Evolutionary conservation across 805 yeast species (phyloP), one percentile per base, ranked within the genome.

Genomic region (Komagataella mondaviorum): DNA sequence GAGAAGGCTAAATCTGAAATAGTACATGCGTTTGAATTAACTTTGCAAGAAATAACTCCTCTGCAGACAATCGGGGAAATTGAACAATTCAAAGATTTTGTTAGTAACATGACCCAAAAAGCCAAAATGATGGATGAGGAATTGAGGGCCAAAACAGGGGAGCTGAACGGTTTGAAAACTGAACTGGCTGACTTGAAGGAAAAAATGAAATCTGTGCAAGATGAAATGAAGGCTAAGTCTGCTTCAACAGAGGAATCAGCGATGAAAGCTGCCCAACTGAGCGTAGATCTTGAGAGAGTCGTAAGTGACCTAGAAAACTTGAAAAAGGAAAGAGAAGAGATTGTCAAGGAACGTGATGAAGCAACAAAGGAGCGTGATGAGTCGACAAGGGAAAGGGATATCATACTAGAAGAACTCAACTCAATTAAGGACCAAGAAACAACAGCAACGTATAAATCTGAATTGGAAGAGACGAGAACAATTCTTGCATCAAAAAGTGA

Each of bases 1-100:
- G 96, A 90, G 63, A 88, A 85, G 67, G 71, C 75, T 49, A 85
- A 82, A 58, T 69, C 75, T 1, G 82, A 77, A 48, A 71, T 83
- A 47, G 75, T 89, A 6, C 70, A 62, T 4, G 60, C 69, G 0
- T 84, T 90, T 57, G 96, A 88, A 60, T 78, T 70, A 52, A 76
- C 85, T 12, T 67, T 91, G 53, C 72, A 77, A 50, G 97, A 91
- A 59, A 67, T 77, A 56, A 90, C 97, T 0, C 98, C 98, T 0
- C 75, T 87, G 49, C 74, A 85, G 1, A 76, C 83, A 43, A 78
- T 93, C 20, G 69, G 83, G 0, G 96, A 91, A 60, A 78, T 84
- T 1, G 86, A 80, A 7, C 70, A 78, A 6, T 69, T 91, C 45
- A 78, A 81, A 39, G 88, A 83, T 45, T 90, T 82, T 63, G 72